Conservation (phyloP, 306 rosid species). For the Alnus rubra region DNA sequence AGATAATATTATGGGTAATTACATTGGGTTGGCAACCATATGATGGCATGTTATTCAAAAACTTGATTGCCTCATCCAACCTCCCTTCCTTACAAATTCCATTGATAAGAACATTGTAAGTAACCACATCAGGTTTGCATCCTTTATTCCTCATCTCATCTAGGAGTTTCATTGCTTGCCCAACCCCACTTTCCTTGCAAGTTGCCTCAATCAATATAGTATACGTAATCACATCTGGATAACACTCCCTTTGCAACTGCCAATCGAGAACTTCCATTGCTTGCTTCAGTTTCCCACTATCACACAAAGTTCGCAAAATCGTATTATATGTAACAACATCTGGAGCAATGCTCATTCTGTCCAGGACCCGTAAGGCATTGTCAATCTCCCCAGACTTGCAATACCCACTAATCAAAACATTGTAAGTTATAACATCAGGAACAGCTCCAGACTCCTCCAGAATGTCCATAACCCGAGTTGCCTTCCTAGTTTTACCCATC, state of each 20-base stretch:
- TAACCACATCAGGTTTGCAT: slow-evolving; percentile 90
- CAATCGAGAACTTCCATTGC: slow-evolving; percentile 90
- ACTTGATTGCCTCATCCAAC: slow-evolving; percentile 78
- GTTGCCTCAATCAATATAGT: slow-evolving; percentile 93
- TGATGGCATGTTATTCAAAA: slow-evolving; percentile 57
- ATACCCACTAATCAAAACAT: slow-evolving; percentile 77
- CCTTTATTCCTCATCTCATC: slow-evolving; percentile 86
- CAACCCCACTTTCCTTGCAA: slow-evolving; percentile 85
- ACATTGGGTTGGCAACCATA: slow-evolving; percentile 82
- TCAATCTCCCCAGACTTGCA: slow-evolving; percentile 85
- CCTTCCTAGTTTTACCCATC: slow-evolving; percentile 62
- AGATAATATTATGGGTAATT: slow-evolving; percentile 72
- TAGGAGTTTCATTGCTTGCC: slow-evolving; percentile 79
- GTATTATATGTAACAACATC: slow-evolving; percentile 91
- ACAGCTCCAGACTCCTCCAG: slow-evolving; percentile 78
- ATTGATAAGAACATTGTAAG: slow-evolving; percentile 84
- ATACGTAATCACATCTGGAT: slow-evolving; percentile 91
- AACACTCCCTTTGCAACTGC: slow-evolving; percentile 70
- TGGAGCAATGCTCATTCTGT: slow-evolving; percentile 80
- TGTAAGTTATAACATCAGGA: slow-evolving; percentile 81
- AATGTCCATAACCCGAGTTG: slow-evolving; percentile 66
- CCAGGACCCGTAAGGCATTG: slow-evolving; percentile 70
- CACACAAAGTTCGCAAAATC: slow-evolving; percentile 79
- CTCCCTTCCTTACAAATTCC: slow-evolving; percentile 93
- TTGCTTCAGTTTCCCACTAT: slow-evolving; percentile 68